Conservation (phyloP, 2,329 filamentous ascomycete species). For the Aschersonia sp. region DNA sequence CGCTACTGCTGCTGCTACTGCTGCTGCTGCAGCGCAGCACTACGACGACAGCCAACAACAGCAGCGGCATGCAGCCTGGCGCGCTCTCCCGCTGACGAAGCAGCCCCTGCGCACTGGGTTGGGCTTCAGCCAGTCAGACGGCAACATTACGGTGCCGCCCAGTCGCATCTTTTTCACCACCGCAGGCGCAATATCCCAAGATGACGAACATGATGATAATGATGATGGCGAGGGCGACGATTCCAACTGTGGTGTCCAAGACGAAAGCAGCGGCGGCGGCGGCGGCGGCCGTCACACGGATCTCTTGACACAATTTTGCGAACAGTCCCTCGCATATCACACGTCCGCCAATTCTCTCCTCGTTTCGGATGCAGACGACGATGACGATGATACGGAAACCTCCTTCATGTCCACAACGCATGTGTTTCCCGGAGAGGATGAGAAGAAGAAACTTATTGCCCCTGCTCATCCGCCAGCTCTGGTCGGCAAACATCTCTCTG, state of each 20-base stretch:
- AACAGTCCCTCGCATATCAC: slow-evolving; percentile 62
- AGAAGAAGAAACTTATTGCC: neutral
- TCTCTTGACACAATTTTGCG: slow-evolving; percentile 51
- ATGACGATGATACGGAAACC: slow-evolving; percentile 10
- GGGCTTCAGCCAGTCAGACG: slow-evolving; percentile 31
- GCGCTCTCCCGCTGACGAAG: slow-evolving; percentile 33
- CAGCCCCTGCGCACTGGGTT: slow-evolving; percentile 32
- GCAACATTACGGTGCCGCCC: slow-evolving; percentile 12
- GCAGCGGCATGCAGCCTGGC: slow-evolving; percentile 29
- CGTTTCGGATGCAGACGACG: slow-evolving; percentile 23
- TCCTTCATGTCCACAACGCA: slow-evolving; percentile 8
- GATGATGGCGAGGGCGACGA: no score
- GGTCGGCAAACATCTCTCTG: slow-evolving; percentile 20
- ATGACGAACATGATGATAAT: no score
- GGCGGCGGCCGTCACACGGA: slow-evolving; percentile 8
- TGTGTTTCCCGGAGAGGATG: neutral
- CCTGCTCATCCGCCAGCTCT: slow-evolving; percentile 6
- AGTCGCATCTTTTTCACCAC: slow-evolving; percentile 32
- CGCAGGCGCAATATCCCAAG: slow-evolving; percentile 14
- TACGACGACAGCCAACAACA: no score
- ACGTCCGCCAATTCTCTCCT: slow-evolving; percentile 42
- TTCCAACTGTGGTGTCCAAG: no score
- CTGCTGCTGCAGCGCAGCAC: neutral
- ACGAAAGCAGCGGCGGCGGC: no score
- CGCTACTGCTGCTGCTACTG: neutral